Evolutionary conservation across 2,329 filamentous ascomycete species (phyloP), one percentile per base, ranked within the genome.

Genomic region (Ambrosiella xylebori): DNA sequence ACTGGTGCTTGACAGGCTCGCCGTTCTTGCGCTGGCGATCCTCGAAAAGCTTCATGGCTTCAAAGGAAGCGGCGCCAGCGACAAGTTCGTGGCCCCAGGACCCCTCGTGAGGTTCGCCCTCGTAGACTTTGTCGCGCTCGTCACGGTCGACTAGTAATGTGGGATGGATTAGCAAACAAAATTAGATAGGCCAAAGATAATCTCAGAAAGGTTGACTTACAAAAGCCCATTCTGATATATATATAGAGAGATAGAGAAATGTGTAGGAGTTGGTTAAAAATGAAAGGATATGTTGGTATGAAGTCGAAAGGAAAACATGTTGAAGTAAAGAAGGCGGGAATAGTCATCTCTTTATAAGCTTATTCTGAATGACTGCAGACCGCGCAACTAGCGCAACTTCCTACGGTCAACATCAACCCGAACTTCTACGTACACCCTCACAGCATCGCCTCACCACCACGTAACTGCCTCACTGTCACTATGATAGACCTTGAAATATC

Each of bases 11-110:
- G 64, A 90, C 82, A 6, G 77, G 68, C 74, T 88, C 55, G 15
- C 52, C 86, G 68, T 86, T 75, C 59, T 71, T 74, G 65, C 84
- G 82, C 73, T 89, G 84, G 65, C 79, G 75, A 69, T 89, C 82
- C 71, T 90, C 86, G 65, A 82, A 90, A 19, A 82, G 74, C 76
- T 88, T 88, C 78, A 91, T 85, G 65, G 82, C 87, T 63, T 80
- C 83, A 67, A 91, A 91, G 62, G 84, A 81, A 59, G 86, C 86
- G 59, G 81, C 87, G 62, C 85, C 85, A 63, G 82, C 86, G 58
- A 90, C 68, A 53, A 87, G 67, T 73, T 93, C 86, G 71, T 91
- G 86, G 64, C 78, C 78, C 57, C 57, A 59, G 69, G 86, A 86
- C 63, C 85, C 81, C 35, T 76, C 66, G 12, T 71, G 70, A 0